These are phyloP conservation scores for Pyrenophora graminea DNA, from an alignment of 2,329 filamentous ascomycete genomes.

Conservation along the genomic window DNA sequence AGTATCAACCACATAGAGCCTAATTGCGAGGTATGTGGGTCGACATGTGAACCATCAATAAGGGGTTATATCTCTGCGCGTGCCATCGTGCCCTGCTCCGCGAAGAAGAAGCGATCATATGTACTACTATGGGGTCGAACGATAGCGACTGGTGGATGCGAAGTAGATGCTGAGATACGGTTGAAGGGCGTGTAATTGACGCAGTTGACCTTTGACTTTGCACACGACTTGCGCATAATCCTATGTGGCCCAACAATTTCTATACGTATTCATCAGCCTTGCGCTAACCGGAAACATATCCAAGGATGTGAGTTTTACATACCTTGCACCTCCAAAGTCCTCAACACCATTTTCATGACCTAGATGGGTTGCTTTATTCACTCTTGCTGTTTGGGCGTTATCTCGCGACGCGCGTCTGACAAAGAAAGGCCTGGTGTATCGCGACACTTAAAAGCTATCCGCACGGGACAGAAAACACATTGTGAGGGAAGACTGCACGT, in stretches of 20 bases:
- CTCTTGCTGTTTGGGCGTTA: background rate
- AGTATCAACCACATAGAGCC: background rate
- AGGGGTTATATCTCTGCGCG: background rate
- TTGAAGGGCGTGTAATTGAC: background rate
- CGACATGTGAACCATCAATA: background rate
- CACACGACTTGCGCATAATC: background rate
- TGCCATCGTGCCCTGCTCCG: background rate
- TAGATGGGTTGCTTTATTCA: background rate
- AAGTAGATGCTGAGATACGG: constrained; percentile 1
- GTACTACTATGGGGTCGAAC: background rate
- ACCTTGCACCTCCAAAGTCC: background rate
- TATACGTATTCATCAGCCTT: constrained; percentile 8
- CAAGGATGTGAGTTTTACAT: background rate
- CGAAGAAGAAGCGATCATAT: background rate
- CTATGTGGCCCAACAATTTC: background rate
- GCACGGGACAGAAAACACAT: too few relatives aligned
- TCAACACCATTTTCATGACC: background rate
- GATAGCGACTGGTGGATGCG: background rate
- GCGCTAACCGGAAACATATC: background rate
- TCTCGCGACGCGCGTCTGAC: background rate
- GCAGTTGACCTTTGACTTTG: background rate
- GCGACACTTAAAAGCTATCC: too few relatives aligned
- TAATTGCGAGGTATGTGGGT: background rate
- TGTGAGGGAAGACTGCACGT: background rate
- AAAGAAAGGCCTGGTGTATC: too few relatives aligned